Evolutionary conservation across 352 stramenopile species (phyloP), one percentile per base, ranked within the genome.

Genomic region (Phytophthora sp.): DNA sequence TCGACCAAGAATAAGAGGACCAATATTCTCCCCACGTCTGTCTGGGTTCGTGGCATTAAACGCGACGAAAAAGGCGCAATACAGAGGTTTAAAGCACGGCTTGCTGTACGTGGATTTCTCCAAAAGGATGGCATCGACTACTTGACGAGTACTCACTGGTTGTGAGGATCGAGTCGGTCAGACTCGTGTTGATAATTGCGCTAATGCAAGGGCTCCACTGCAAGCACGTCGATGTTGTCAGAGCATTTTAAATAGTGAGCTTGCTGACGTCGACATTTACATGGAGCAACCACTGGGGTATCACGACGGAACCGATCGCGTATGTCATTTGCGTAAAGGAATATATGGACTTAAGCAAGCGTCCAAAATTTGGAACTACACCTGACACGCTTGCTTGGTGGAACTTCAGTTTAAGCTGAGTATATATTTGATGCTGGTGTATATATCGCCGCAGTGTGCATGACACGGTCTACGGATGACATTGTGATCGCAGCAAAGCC

Each of bases 271-370:
- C n/a, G n/a, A n/a, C 7, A 35, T 55, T 30, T 63, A 38, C 15
- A 54, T 54, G 13, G 55, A 55, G 23, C 55, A 63, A 23, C 42
- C 55, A n/a, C n/a, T n/a, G n/a, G 16, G 20, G 31, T 63, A 41
- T 18, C 21, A 38, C 26, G 29, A 47, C 26, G 38, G 53, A 16
- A 53, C n/a, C 2, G 53, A 42, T 11, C 20, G 24, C 23, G 39
- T 61, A 29, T 61, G 39, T 24, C 21, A 9, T 11, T 31, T 63
- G 24, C 16, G 39, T 11, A 63, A 50, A 23, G 45, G 55, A 4
- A 30, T 63, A 18, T 47, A 63, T 24, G 42, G 55, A 5, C n/a
- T 23, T 46, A n/a, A 63, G 29, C 55, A 65, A 30, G 46, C 57
- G 6, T 51, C 53, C 11, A 31, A 9, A 39, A 52, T 61, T n/a